A percentile compares a stretch with the other conserved stretches of the same genome.
Evolutionary conservation across 2,329 filamentous ascomycete species (phyloP).

Genomic region (Fusarium chuoi): DNA sequence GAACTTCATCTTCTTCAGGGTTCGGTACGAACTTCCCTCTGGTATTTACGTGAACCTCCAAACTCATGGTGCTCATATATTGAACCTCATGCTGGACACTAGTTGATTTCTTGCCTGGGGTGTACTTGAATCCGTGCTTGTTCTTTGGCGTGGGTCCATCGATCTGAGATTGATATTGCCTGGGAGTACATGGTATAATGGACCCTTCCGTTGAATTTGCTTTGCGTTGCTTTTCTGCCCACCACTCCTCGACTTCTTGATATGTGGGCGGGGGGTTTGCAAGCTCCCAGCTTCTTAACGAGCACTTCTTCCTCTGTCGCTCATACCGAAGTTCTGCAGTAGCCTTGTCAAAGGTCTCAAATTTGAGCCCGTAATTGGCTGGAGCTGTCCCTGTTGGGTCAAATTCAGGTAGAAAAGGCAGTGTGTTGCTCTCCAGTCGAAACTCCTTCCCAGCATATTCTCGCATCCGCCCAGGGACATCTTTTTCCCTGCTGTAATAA

Average conservation of each 20-base stretch:
- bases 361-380: conserved; percentile 65
- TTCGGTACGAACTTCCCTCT: conserved; percentile 84
- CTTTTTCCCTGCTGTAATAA: conserved; percentile 84
- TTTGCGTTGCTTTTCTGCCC: conserved; percentile 52
- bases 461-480: conserved; percentile 79
- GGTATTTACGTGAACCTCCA: conserved; percentile 93
- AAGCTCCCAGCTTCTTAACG: conserved; percentile 77
- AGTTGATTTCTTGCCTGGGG: conserved; percentile 77
- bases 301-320: conserved; percentile 62
- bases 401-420: conserved; percentile 85
- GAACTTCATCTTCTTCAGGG: conserved; percentile 88
- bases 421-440: conserved; percentile 75
- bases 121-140: conserved; percentile 85
- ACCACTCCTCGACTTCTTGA: conserved; percentile 77
- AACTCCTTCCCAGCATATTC: conserved; percentile 93
- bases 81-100: conserved; percentile 85
- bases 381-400: conserved; percentile 67
- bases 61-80: conserved; percentile 96
- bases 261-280: conserved; percentile 75
- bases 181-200: conserved; percentile 39
- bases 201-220: conserved; percentile 1
- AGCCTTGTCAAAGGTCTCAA: conserved; percentile 59
- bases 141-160: conserved; percentile 87
- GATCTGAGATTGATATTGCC: conserved; percentile 78
- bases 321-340: conserved; percentile 63